Base-by-base conservation (phyloP, 2,329 filamentous ascomycete genomes). In the Ophiostoma fasciatum region DNA sequence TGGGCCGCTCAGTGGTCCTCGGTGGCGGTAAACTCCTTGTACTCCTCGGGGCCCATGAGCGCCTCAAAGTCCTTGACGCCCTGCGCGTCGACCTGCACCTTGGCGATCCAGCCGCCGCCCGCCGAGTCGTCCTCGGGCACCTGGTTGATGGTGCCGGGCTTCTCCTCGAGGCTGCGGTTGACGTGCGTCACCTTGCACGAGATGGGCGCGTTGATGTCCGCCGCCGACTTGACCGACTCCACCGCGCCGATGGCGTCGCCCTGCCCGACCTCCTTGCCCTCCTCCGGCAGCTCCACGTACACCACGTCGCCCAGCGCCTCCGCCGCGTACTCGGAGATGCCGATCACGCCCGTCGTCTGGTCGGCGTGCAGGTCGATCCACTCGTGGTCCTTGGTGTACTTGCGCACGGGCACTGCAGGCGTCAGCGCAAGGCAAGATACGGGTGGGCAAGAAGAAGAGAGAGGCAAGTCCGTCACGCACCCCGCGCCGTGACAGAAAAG, bases 161-260 rank as follows among this genome's bases (percentile, higher is more conserved):
- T 87, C 58, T 90, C 79, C 58, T 92, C 82, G 43, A 98, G 70
- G 41, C 65, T 53, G 10, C 54, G 52, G 64, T 98, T 98, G 50
- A 77, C 67, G 51, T 79, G 72, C 26, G 73, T 68, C 42, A 98
- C 74, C 48, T 64, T 80, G 53, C 88, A 88, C 35, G 69, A 63
- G 46, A 94, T 71, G 14, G 90, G 90, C 12, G 84, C 78, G 63
- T 94, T 80, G 66, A 98, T 94, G 57, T 98, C 90, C 45, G 83
- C 88, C n/a, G 90, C 90, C 44, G 81, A 90, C 70, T 98, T 98
- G 59, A 98, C 90, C 3, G 85, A 94, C 66, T 98, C 90, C 49
- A 98, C 88, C 42, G 88, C 85, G 47, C 90, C 90, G 48, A 96
- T 81, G 45, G 80, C 69, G 54, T 96, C 88, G 51, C 85, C 85